phyloP scores from a whole-genome alignment of 2,329 filamentous ascomycete species.

The Ploettnerulaceae sp. region DNA sequence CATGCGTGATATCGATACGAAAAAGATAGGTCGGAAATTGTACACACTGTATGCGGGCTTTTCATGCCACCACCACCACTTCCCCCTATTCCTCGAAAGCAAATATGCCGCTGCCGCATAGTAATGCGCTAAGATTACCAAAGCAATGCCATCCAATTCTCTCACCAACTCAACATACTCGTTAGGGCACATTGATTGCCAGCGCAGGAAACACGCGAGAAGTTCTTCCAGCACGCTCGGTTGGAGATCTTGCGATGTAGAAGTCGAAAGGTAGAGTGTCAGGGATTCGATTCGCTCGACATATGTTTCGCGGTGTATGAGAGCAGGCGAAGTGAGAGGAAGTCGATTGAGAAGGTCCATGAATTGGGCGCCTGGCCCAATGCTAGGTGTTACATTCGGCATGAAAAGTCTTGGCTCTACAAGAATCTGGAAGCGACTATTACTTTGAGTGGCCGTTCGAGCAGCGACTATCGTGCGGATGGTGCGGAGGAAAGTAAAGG shows the following conservation, averaged over 20 bases:
- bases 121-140: conserved; percentile 21
- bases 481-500: conserved; percentile 18
- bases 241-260: conserved; percentile 3
- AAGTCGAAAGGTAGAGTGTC: conserved; percentile 12
- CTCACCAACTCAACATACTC: conserved; percentile 16
- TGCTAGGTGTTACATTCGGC: conserved; percentile 6
- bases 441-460: not conserved
- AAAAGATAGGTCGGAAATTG: too few relatives aligned
- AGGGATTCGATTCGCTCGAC: conserved; percentile 12
- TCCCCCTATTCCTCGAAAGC: conserved; percentile 10
- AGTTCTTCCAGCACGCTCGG: conserved; percentile 12
- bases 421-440: conserved; percentile 10
- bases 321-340: not conserved
- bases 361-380: conserved; percentile 15
- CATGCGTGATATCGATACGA: too few relatives aligned
- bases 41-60: conserved; percentile 22
- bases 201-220: conserved; percentile 16
- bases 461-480: conserved; percentile 15
- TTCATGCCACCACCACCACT: conserved; percentile 22
- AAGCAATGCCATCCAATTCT: conserved; percentile 16
- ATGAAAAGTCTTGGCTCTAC: conserved; percentile 11
- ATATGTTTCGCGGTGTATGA: conserved; percentile 10
- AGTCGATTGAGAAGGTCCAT: conserved; percentile 9
- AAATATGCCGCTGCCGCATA: conserved; percentile 19
- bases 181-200: conserved; percentile 19